A percentile compares a stretch with the other conserved stretches of the same genome.
These are phyloP conservation scores for Geotrichum citri-aurantii DNA, from an alignment of 1,139 yeast species.

Conservation along the genomic window DNA sequence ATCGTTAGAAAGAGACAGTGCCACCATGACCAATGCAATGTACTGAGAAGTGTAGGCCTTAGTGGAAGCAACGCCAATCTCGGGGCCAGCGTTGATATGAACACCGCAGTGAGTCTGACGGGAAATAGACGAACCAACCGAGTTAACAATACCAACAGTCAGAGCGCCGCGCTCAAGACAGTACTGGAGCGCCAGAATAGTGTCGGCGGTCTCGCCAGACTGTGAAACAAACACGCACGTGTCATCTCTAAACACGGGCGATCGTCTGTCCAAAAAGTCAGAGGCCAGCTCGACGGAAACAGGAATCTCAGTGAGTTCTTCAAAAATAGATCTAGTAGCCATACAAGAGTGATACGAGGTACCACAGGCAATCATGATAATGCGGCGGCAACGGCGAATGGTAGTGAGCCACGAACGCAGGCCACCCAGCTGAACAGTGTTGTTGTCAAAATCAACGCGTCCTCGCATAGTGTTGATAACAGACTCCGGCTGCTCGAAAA, in stretches of 20 bases:
- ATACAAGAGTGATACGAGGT: constrained; percentile 97
- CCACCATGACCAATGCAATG: constrained; percentile 96
- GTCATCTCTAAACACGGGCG: constrained; percentile 97
- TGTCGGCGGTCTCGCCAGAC: constrained; percentile 98
- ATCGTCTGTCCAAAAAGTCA: constrained; percentile 89
- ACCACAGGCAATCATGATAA: constrained; percentile 99
- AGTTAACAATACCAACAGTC: constrained; percentile 91
- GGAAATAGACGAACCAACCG: constrained; percentile 95
- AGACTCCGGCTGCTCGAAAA: constrained; percentile 97
- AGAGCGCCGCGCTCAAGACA: constrained; percentile 96
- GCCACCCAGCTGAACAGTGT: constrained; percentile 81
- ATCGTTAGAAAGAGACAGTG: constrained; percentile 88
- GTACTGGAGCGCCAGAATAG: constrained; percentile 93
- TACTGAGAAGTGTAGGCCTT: constrained; percentile 98
- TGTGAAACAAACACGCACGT: constrained; percentile 97
- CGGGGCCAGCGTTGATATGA: constrained; percentile 99
- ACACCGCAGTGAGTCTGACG: constrained; percentile 98
- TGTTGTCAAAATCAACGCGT: constrained; percentile 85
- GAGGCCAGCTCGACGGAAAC: constrained; percentile 95
- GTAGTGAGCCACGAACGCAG: constrained; percentile 78
- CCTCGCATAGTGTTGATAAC: constrained; percentile 99
- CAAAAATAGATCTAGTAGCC: constrained; percentile 94
- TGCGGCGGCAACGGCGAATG: constrained; percentile 89
- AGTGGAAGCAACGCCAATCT: constrained; percentile 99
- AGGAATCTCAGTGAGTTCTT: constrained; percentile 94